A percentile compares a stretch with the other conserved stretches of the same genome.
Conservation (phyloP, 768 basidiomycete species). For the Psilocybe sp. region DNA sequence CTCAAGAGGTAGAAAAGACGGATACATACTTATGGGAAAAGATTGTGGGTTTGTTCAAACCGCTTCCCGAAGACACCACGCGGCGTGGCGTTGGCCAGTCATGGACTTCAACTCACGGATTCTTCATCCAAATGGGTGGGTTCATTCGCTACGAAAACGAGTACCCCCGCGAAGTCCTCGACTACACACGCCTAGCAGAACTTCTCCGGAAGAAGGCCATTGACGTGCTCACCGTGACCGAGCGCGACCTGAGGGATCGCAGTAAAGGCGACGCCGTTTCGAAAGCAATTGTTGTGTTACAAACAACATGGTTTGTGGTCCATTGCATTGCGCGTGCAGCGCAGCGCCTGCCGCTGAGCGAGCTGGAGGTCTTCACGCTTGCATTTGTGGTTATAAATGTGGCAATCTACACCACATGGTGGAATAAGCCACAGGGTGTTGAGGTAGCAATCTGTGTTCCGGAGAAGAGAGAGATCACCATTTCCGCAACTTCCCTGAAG, state of each 20-base stretch:
- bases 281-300: conserved; percentile 29
- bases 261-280: conserved; percentile 32
- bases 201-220: conserved; percentile 12
- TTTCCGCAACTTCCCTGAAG: not conserved
- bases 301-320: conserved; percentile 32
- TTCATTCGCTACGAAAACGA: conserved; percentile 20
- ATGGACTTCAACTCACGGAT: conserved; percentile 16
- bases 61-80: not conserved
- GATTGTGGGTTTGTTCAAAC: not conserved
- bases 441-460: conserved; percentile 1
- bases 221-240: conserved; percentile 15
- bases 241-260: conserved; percentile 19
- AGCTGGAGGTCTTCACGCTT: conserved; percentile 34
- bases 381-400: conserved; percentile 29
- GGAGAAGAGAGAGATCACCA: not conserved
- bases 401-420: conserved; percentile 32
- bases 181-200: conserved; percentile 7
- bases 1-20: not conserved
- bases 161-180: not conserved
- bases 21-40: not conserved
- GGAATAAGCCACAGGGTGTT: conserved; percentile 36
- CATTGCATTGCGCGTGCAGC: conserved; percentile 24
- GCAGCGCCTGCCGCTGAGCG: conserved; percentile 25
- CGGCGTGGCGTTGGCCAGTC: not conserved
- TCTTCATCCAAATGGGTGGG: conserved; percentile 18